Conservation (phyloP, 169 alveolate genomes). For the Plasmodium adleri region DNA sequence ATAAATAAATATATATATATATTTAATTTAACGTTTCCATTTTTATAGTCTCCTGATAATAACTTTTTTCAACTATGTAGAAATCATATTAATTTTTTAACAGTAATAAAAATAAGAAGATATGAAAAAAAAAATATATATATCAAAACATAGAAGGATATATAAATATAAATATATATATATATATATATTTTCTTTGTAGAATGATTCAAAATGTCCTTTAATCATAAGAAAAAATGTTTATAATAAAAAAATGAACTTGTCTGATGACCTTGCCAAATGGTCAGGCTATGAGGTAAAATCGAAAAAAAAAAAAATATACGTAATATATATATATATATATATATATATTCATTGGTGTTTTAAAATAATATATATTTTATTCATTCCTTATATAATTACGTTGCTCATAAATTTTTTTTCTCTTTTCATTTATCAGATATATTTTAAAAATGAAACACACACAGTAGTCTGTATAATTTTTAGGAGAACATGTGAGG, state of each 20-base stretch:
- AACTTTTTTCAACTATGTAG: constrained; percentile 39
- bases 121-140: background rate
- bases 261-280: constrained; percentile 75
- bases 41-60: constrained; percentile 27
- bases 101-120: constrained; percentile 11
- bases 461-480: constrained; percentile 57
- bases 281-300: constrained; percentile 74
- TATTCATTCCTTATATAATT: too few species aligned
- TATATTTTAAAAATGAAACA: constrained; percentile 55
- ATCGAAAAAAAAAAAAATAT: background rate
- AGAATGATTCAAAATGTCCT: constrained; percentile 23
- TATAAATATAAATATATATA: background rate
- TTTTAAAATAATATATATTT: too few species aligned
- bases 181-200: background rate
- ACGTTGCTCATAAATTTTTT: background rate
- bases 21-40: background rate
- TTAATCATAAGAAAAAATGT: constrained; percentile 27
- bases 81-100: constrained; percentile 30
- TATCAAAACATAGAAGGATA: background rate
- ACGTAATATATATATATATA: background rate
- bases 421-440: constrained; percentile 2
- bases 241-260: constrained; percentile 76
- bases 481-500: constrained; percentile 60
- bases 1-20: background rate
- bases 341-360: too few species aligned